Base-by-base conservation (phyloP, 176 grass and related monocot genomes). In the Aechmea fasciata region DNA sequence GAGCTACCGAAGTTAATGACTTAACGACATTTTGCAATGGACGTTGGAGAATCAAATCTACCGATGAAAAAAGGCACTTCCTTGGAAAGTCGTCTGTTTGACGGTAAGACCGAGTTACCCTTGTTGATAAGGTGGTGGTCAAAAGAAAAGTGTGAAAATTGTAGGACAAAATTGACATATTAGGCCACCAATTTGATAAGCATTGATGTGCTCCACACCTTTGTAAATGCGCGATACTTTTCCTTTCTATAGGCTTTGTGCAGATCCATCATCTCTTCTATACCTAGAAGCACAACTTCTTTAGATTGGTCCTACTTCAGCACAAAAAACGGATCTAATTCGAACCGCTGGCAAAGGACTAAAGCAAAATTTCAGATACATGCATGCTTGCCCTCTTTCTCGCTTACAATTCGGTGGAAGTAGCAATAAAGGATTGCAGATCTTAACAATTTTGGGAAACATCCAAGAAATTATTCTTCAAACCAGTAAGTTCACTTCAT, bases 241-340 rank as follows among this genome's bases (percentile, higher is more conserved):
- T 61, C 55, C 55, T 61, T 61, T 61, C 52, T 61, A 61, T 61
- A 61, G 55, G 55, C 17, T 61, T 61, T 61, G 17, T 61, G 55
- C 55, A 61, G 20, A 61, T 61, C n/a, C 55, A 61, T 8, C 55
- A 61, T 20, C n/a, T n/a, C 55, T 2, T 61, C 55, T 18, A 61
- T 22, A 15, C 6, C 55, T 61, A 61, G 55, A 61, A 61, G 55
- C 55, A 61, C 15, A 20, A 61, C 52, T 17, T 57, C 52, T 57
- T 57, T 13, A 17, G 55, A 19, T 61, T 41, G 33, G 55, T 22
- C 20, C 17, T 61, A 61, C 9, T 18, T 61, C 55, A 61, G 55
- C 55, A 61, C 17, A 61, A 61, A 41, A 61, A 19, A 19, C 2
- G 20, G 55, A 61, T 14, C 20, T 18, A 61, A 61, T 61, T 19